Evolutionary conservation across 495 filamentous ascomycete genomes (phyloP).

Genomic region (Penicillium taxi): DNA sequence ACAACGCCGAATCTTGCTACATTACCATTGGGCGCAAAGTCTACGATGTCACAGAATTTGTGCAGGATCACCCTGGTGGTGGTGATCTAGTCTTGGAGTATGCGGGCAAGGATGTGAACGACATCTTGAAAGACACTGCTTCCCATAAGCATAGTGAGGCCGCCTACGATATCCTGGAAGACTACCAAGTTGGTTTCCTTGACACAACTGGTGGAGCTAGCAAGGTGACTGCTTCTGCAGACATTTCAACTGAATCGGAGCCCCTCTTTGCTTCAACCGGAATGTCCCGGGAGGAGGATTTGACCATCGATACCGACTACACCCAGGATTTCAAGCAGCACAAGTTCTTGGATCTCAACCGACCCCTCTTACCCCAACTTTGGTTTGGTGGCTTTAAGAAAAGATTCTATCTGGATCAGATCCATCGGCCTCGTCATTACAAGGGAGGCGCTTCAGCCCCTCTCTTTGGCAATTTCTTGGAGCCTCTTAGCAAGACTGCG

Average conservation of each 20-base stretch:
- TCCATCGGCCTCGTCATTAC: slow-evolving; percentile 93
- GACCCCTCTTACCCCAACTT: slow-evolving; percentile 80
- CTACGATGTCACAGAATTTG: slow-evolving; percentile 88
- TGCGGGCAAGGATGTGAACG: slow-evolving; percentile 76
- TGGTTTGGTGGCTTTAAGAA: slow-evolving; percentile 84
- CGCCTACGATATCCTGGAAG: slow-evolving; percentile 87
- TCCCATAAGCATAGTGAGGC: slow-evolving; percentile 83
- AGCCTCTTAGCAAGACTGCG: slow-evolving; percentile 85
- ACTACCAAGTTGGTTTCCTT: slow-evolving; percentile 75
- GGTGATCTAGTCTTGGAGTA: slow-evolving; percentile 82
- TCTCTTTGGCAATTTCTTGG: slow-evolving; percentile 94
- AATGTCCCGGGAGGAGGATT: slow-evolving; percentile 76
- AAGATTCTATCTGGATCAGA: slow-evolving; percentile 90
- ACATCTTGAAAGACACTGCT: slow-evolving; percentile 73
- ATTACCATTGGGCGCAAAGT: slow-evolving; percentile 84
- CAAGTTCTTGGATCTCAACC: slow-evolving; percentile 88
- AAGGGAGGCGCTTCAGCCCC: slow-evolving; percentile 86
- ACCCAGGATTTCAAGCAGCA: slow-evolving; percentile 68
- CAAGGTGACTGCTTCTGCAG: slow-evolving; percentile 12
- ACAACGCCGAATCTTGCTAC: slow-evolving; percentile 78
- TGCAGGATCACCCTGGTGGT: slow-evolving; percentile 85
- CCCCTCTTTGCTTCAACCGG: slow-evolving; percentile 66
- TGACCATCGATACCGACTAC: slow-evolving; percentile 77
- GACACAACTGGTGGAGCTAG: slow-evolving; percentile 23
- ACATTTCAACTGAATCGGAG: slow-evolving; percentile 27